Percentiles rank a stretch among this genome's conserved stretches.
Conservation (phyloP, 192 early-diverging fungal species). For the Backusella tarrabulga region DNA sequence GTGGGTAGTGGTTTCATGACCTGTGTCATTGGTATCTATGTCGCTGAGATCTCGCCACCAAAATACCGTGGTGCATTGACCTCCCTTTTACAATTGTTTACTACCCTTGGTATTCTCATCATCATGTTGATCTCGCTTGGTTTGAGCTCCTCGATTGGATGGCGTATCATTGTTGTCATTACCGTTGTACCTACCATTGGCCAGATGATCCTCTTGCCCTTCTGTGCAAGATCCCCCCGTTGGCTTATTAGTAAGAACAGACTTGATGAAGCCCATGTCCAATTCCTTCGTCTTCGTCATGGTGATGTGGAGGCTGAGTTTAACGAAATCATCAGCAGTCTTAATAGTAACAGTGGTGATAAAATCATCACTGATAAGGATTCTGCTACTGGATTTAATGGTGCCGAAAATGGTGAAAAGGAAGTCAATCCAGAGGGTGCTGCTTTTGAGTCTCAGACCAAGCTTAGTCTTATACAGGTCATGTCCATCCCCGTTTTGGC, state of each 20-base stretch:
- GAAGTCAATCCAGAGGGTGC: not conserved
- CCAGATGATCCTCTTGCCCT: slow-evolving; percentile 57
- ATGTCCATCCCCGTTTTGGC: slow-evolving; percentile 33
- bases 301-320: slow-evolving; percentile 60
- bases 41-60: slow-evolving; percentile 52
- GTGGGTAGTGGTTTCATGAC: slow-evolving; percentile 58
- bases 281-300: slow-evolving; percentile 56
- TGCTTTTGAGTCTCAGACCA: slow-evolving; percentile 14
- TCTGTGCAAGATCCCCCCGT: slow-evolving; percentile 66
- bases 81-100: slow-evolving; percentile 50
- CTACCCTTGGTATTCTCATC: slow-evolving; percentile 55
- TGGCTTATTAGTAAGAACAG: slow-evolving; percentile 63
- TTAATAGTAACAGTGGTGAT: not conserved
- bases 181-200: slow-evolving; percentile 47
- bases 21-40: slow-evolving; percentile 53
- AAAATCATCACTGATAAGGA: not conserved
- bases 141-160: slow-evolving; percentile 38
- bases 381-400: not conserved
- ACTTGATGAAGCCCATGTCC: slow-evolving; percentile 56
- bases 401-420: not conserved
- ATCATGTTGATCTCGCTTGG: slow-evolving; percentile 43
- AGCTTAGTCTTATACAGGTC: slow-evolving; percentile 31
- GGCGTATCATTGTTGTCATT: slow-evolving; percentile 49
- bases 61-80: slow-evolving; percentile 45
- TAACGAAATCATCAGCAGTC: slow-evolving; percentile 41